Evolutionary conservation across 2,329 filamentous ascomycete genomes (phyloP), one percentile per base, ranked within the genome.

Genomic region (Pseudocercospora pini-densiflorae): DNA sequence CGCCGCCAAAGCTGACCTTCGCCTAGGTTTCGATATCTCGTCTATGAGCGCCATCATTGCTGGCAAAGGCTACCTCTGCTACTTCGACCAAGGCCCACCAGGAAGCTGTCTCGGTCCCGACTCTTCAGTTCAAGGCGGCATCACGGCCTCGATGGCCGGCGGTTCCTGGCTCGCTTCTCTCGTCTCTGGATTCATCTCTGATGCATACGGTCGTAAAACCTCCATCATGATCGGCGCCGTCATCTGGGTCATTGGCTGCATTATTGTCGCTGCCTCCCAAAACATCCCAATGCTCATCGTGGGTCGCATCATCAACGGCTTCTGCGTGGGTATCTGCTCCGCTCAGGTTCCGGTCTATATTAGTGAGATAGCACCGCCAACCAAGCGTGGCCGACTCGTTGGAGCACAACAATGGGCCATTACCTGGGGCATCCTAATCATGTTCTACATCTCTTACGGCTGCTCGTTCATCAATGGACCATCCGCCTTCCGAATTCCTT

Each of bases 381-480:
- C 77, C 36, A 83, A 81, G 72, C 85, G 89, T 68, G 90, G 89
- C 16, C 85, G 88, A 51, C 83, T 93, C 36, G 89, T 93, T 16
- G 88, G 89, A 61, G 85, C 87, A 51, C 90, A 93, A 76, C 90
- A 93, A 77, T 90, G 89, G 82, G 89, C 90, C 27, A 92, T 93
- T 67, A 91, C 90, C 70, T 78, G 74, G 73, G 76, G 70, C 49
- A 68, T 69, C 40, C 61, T 70, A 58, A 70, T 70, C 55, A 70
- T 69, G 67, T 69, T 70, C 63, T 69, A 75, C 75, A 86, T 91
- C 77, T 85, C 85, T 23, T 86, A 89, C 73, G 90, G 88, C 23
- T 88, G 86, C 77, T 87, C 85, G 63, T 88, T 84, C 75, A 86
- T 92, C 68, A 74, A 82, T 0, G 85, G 87, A 10, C 77, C 84